A percentile compares a stretch with the other conserved stretches of the same genome.
Evolutionary conservation across 495 filamentous ascomycete species (phyloP).

Genomic region (Echria macrotheca): DNA sequence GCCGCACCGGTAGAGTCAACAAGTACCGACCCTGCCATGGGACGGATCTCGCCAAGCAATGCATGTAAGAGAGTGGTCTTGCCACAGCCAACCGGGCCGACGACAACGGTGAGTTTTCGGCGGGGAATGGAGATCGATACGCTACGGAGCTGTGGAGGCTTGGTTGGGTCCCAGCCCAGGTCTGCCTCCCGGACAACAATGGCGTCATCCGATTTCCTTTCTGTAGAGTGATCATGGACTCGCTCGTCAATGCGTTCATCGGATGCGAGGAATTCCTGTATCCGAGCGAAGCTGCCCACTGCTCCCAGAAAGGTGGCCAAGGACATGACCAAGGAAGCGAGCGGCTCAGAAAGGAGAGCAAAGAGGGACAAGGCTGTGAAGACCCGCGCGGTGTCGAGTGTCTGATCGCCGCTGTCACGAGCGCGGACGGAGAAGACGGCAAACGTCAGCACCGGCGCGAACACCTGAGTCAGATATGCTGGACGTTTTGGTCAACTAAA

Average conservation of each 20-base stretch:
- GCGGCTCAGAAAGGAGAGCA: slow-evolving; percentile 52
- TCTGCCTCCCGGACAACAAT: slow-evolving; percentile 41
- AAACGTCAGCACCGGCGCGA: slow-evolving; percentile 40
- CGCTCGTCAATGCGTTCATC: slow-evolving; percentile 23
- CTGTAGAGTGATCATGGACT: not conserved
- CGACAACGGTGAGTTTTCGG: slow-evolving; percentile 40
- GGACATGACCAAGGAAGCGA: slow-evolving; percentile 52
- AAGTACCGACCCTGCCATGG: slow-evolving; percentile 24
- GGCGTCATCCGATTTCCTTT: slow-evolving; percentile 10
- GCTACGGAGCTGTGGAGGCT: slow-evolving; percentile 38
- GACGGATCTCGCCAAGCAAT: slow-evolving; percentile 53
- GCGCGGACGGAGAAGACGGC: slow-evolving; percentile 28
- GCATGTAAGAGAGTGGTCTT: slow-evolving; percentile 56
- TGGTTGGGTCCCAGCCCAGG: slow-evolving; percentile 48
- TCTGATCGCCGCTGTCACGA: slow-evolving; percentile 25
- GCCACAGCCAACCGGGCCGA: slow-evolving; percentile 57
- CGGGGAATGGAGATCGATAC: slow-evolving; percentile 35
- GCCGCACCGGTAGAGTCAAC: slow-evolving; percentile 22
- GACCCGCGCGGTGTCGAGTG: slow-evolving; percentile 45
- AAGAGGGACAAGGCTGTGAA: slow-evolving; percentile 61
- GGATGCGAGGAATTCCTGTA: slow-evolving; percentile 53
- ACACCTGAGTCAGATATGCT: slow-evolving; percentile 50
- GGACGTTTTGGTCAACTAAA: slow-evolving; percentile 13
- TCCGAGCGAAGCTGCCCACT: slow-evolving; percentile 54
- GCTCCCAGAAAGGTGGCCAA: slow-evolving; percentile 50